Conservation (phyloP, 768 basidiomycete genomes). For the Amanita rubescens region DNA sequence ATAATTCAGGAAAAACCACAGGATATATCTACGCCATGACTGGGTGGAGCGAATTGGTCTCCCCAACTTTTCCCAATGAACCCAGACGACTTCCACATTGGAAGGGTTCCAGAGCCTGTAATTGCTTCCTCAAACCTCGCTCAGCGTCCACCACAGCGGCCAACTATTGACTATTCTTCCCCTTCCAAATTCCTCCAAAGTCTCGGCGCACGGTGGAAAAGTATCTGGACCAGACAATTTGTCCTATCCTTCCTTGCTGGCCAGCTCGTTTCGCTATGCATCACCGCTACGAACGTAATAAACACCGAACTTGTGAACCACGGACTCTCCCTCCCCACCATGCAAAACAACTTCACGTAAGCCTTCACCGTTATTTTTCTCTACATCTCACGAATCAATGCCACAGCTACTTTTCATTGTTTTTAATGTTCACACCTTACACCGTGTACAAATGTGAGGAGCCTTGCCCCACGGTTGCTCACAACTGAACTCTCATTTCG, state of each 20-base stretch:
- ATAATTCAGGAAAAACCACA: no score
- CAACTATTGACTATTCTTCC: slow-evolving; percentile 63
- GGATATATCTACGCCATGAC: no score
- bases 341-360: slow-evolving; percentile 80
- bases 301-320: slow-evolving; percentile 68
- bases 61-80: no score
- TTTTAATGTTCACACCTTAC: slow-evolving; percentile 78
- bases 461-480: background rate
- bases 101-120: background rate
- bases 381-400: background rate
- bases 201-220: slow-evolving; percentile 53
- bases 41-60: no score
- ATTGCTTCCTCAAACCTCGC: background rate
- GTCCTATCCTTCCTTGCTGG: slow-evolving; percentile 64
- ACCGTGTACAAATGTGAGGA: slow-evolving; percentile 78
- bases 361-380: slow-evolving; percentile 18
- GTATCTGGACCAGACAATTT: slow-evolving; percentile 76
- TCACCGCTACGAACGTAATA: slow-evolving; percentile 82
- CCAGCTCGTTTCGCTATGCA: slow-evolving; percentile 79
- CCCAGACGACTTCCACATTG: no score
- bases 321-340: slow-evolving; percentile 71
- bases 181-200: slow-evolving; percentile 43
- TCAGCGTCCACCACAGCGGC: slow-evolving; percentile 25
- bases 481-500: background rate
- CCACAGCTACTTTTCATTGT: slow-evolving; percentile 69